A percentile compares a stretch with the other conserved stretches of the same genome.
Conservation (phyloP, 164 flowering plant species). For the Platanus orientalis region DNA sequence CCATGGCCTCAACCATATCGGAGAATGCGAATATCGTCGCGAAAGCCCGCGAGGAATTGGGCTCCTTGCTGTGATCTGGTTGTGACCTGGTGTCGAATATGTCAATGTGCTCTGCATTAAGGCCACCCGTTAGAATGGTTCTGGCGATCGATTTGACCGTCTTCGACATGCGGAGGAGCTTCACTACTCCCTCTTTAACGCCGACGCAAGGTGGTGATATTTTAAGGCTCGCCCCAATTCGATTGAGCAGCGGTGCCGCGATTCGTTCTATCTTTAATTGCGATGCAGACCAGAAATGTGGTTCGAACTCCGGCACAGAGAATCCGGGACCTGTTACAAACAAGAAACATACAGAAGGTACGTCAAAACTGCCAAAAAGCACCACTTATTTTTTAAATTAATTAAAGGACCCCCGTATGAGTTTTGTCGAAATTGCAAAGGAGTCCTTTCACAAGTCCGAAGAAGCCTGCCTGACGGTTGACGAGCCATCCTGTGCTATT, state of each 20-base stretch:
- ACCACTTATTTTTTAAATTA: too few relatives aligned
- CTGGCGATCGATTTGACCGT: not conserved
- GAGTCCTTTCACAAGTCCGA: too few relatives aligned
- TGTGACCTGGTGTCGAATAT: not conserved
- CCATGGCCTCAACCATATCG: not conserved
- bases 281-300: not conserved
- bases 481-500: too few relatives aligned
- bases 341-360: too few relatives aligned
- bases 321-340: not conserved
- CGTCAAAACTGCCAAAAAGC: too few relatives aligned
- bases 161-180: not conserved
- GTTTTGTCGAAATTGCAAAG: too few relatives aligned
- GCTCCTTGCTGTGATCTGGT: not conserved
- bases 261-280: not conserved
- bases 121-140: not conserved
- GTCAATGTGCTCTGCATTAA: not conserved
- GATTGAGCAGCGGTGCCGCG: not conserved
- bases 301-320: not conserved
- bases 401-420: too few relatives aligned
- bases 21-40: not conserved
- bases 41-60: not conserved
- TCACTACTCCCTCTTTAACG: not conserved
- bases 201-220: not conserved
- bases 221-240: not conserved
- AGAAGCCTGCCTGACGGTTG: too few relatives aligned